Evolutionary conservation across 2,329 filamentous ascomycete genomes (phyloP), one percentile per base, ranked within the genome.

Genomic region (Phoma sp.): DNA sequence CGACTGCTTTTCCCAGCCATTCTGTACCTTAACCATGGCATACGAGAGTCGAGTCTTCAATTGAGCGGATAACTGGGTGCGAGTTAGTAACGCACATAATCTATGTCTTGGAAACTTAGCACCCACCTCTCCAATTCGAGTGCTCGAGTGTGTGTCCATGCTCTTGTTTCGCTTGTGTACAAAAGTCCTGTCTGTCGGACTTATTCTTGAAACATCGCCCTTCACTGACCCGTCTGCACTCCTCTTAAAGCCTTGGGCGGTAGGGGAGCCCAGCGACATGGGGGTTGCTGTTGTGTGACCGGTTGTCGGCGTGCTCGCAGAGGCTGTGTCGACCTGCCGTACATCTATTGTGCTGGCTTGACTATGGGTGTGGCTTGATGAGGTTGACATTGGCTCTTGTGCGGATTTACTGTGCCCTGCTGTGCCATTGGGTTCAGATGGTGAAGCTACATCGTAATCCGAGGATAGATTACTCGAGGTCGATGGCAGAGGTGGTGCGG

Each of bases 11-110:
- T 96, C 90, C 89, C 92, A 95, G 53, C 91, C 92, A 69, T 96
- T 87, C 60, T 77, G 91, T 33, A 97, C 90, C 75, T 96, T 97
- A 71, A 96, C 84, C 84, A 96, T 95, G 60, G 93, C 93, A 74
- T 97, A 97, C 6, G 92, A 91, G 23, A 98, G 83, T 66, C 92
- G 89, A 43, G 92, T 88, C 70, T 88, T 89, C 46, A 98, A 83
- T 69, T 93, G 90, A 48, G 87, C 85, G 33, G 91, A 92, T 47
- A 91, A 78, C 89, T 92, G 72, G 38, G 66, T 57, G 55, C 34
- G 45, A 53, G 56, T 74, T 52, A 74, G 69, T 59, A n/a, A n/a
- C 48, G 57, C 45, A 54, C 54, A 50, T 48, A 51, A 47, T 49
- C 33, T 26, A 45, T 21, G 38, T 48, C 30, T 43, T 42, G 26